Conservation (phyloP, 768 basidiomycete genomes). For the Albatrellus ellisii region DNA sequence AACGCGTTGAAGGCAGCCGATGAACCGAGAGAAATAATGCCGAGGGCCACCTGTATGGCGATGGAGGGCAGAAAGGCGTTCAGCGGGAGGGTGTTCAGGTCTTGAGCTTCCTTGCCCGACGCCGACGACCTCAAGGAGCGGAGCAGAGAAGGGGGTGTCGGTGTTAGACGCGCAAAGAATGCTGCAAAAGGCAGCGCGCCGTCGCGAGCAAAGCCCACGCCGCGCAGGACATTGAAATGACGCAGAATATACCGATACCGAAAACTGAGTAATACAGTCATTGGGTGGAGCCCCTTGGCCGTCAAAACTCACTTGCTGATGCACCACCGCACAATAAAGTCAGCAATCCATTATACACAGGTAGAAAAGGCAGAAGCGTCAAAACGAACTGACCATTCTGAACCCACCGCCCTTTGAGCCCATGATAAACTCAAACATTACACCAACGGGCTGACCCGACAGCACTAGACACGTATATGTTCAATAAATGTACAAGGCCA, state of each 20-base stretch:
- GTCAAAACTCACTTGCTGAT: background rate
- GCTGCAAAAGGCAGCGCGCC: conserved; percentile 43
- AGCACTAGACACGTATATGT: conserved; percentile 26
- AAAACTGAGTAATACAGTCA: conserved; percentile 26
- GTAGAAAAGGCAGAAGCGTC: too few relatives aligned
- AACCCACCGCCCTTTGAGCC: conserved; percentile 50
- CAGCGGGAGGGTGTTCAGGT: conserved; percentile 41
- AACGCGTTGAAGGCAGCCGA: conserved; percentile 57
- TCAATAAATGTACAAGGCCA: background rate
- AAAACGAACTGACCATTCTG: conserved; percentile 34
- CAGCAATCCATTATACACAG: background rate
- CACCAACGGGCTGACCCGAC: conserved; percentile 48
- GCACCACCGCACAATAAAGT: conserved; percentile 3
- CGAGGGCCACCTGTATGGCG: conserved; percentile 40
- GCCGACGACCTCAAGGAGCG: too few relatives aligned
- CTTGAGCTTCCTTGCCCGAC: too few relatives aligned
- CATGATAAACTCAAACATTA: conserved; percentile 51
- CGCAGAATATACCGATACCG: conserved; percentile 44
- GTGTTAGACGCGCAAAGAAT: conserved; percentile 32
- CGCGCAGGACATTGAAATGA: conserved; percentile 55
- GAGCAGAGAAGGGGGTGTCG: too few relatives aligned
- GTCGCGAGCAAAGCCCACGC: conserved; percentile 68
- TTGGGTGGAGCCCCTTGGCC: too few relatives aligned
- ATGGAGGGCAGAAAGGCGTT: conserved; percentile 51
- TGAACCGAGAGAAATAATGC: conserved; percentile 49